These are phyloP conservation scores for Candida silvicultrix DNA, from an alignment of 805 yeast genomes.

Conservation along the genomic window DNA sequence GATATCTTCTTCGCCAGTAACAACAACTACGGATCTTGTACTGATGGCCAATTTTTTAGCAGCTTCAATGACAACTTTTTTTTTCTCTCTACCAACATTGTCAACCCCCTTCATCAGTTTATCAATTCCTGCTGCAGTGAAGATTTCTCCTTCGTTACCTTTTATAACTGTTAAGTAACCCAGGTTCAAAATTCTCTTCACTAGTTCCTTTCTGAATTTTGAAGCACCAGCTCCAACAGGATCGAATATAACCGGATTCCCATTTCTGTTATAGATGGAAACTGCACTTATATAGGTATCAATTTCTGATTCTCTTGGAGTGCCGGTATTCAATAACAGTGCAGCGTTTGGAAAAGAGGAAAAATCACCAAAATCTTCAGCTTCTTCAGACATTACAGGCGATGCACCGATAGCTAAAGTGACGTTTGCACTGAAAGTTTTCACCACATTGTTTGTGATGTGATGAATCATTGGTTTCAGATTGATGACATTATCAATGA, in stretches of 20 bases:
- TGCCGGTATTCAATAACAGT: slow-evolving; percentile 71
- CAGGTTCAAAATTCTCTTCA: slow-evolving; percentile 41
- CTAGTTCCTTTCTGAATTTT: slow-evolving; percentile 41
- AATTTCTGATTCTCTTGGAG: slow-evolving; percentile 43
- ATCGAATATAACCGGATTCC: slow-evolving; percentile 69
- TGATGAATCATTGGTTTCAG: slow-evolving; percentile 71
- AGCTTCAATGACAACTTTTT: slow-evolving; percentile 27
- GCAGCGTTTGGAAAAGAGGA: slow-evolving; percentile 48
- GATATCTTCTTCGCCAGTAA: slow-evolving; percentile 58
- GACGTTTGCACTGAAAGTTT: slow-evolving; percentile 82
- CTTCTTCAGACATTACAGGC: slow-evolving; percentile 81
- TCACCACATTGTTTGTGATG: slow-evolving; percentile 84
- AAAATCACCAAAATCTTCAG: slow-evolving; percentile 62
- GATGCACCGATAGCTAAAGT: slow-evolving; percentile 80
- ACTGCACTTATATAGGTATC: slow-evolving; percentile 45
- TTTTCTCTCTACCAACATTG: slow-evolving; percentile 21
- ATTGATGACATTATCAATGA: slow-evolving; percentile 19
- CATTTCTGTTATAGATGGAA: slow-evolving; percentile 45
- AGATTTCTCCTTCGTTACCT: slow-evolving; percentile 82
- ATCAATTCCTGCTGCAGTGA: slow-evolving; percentile 45
- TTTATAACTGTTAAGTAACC: slow-evolving; percentile 67
- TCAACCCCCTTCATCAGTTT: slow-evolving; percentile 72
- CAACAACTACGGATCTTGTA: slow-evolving; percentile 55
- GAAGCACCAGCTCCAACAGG: slow-evolving; percentile 96
- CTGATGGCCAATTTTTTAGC: slow-evolving; percentile 44